Base-by-base conservation (phyloP, 768 basidiomycete species). In the Tulasnella sp. region DNA sequence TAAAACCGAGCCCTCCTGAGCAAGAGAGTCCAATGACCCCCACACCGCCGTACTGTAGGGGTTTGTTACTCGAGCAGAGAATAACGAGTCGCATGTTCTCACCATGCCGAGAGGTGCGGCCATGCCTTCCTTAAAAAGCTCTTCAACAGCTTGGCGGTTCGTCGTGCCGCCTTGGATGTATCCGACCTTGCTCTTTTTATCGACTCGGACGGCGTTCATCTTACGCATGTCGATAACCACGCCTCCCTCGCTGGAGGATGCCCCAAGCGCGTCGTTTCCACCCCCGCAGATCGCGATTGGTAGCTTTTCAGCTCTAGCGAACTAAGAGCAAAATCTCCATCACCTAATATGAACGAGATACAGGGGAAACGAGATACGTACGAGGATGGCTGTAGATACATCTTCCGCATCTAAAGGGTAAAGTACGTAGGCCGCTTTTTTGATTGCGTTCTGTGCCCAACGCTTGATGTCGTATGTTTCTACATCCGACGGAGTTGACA, bases 1-100 rank as follows among this genome's bases (percentile, higher is more conserved):
- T 52, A 43, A 44, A 59, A 2, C 67, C 67, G 49, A 61, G 62
- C 24, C 67, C 67, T 12, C 67, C 67, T 3, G 62, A 64, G 15
- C 65, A 29, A 19, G 44, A 44, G 12, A 60, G 48, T 19, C 49
- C 57, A 17, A 49, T 31, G 11, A 59, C n/a, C 2, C 25, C 22
- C 4, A 59, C 46, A 21, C 21, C 22, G 46, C 57, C 43, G 24
- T 45, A 59, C 57, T 59, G 3, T 27, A 15, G 19, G 34, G 7
- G 34, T 38, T 38, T 21, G 19, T 27, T n/a, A 7, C n/a, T 21
- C 8, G 5, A 27, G 5, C 10, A 9, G 5, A 15, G 25, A 19
- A 21, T 0, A 12, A 24, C 11, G 22, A 12, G 24, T n/a, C n/a
- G n/a, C n/a, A n/a, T n/a, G n/a, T n/a, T 24, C 49, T 53, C 27